Base-by-base conservation (phyloP, 129 eudicot genomes). In the Ambrosia trifida region DNA sequence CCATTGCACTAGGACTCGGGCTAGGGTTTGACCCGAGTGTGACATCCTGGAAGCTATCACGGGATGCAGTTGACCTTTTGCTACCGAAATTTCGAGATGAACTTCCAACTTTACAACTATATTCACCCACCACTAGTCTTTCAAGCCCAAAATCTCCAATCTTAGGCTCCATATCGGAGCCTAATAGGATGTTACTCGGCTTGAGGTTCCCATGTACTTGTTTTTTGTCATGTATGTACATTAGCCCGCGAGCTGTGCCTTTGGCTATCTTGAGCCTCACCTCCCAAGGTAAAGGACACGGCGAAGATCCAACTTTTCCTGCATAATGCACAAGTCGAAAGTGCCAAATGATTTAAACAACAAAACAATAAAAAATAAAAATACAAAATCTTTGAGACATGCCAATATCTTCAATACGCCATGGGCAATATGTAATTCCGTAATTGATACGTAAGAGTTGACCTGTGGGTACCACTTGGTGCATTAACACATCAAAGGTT, bases 301-400 rank as follows among this genome's bases (percentile, higher is more conserved):
- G 99, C 8, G 99, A 88, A 1, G 97, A 87, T 18, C 99, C 97
- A 16, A 80, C 84, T 80, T 95, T 95, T 17, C 96, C 99, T 95
- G 75, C 68, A 61, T 63, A 14, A 30, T 33, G 19, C 53, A 28
- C 70, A 78, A 51, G 59, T 45, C 5, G 4, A 41, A 50, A n/a
- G 18, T 17, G 52, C 17, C 7, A 68, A 75, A 67, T 30, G 47
- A 54, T 70, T 17, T 12, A 62, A 54, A n/a, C n/a, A n/a, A n/a
- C n/a, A n/a, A n/a, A 40, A 46, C 38, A 35, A 44, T 58, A 62
- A 44, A 44, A 66, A 36, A 67, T 10, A 73, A 73, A 61, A 16
- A 32, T 24, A 84, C 52, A 62, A 64, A 40, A 41, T 24, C 38
- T 52, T 50, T 45, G 33, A 12, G 83, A 76, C 66, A 75, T 69